Base-by-base conservation (phyloP, 345 rosid species). In the Passiflora organensis region DNA sequence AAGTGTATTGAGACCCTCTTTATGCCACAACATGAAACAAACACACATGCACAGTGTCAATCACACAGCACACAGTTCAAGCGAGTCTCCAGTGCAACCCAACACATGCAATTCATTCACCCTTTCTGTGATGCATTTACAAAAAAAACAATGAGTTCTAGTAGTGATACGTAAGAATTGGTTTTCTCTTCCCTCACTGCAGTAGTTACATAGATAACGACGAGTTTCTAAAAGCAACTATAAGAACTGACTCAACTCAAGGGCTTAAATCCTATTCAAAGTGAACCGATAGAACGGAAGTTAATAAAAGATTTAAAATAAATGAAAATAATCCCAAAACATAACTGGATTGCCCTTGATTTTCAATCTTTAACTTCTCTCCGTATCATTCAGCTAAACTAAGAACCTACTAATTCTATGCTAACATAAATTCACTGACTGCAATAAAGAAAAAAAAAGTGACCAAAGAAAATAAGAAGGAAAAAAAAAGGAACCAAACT, bases 1-100 rank as follows among this genome's bases (percentile, higher is more conserved):
- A 80, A 78, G 86, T 84, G 79, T 76, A 71, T 80, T 83, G 77
- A 61, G 78, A 69, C 74, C 89, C 89, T 80, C 89, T 83, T 80
- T 76, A 74, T 48, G 74, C 78, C 62, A 69, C 84, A 67, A 80
- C 89, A 83, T 78, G 89, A 83, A 72, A 63, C 71, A 80, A 70
- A 72, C 84, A 76, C 74, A 70, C 84, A 72, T 69, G 59, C 82
- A 74, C 56, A 50, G 50, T 28, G 82, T 80, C 89, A 83, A 83
- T 78, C 89, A 83, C 82, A 70, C 86, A 53, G 55, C 79, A 80
- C 59, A 70, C 76, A 76, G 23, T 55, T 39, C 57, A 67, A 59
- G 69, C 58, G 56, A 46, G 63, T 59, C 32, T 19, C 61, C 32
- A 38, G 51, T 36, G 4, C 65, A 28, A 57, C n/a, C 51, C 64